These are phyloP conservation scores for Nicotiana obtusifolia DNA, from an alignment of 257 asterid genomes.

Conservation along the genomic window DNA sequence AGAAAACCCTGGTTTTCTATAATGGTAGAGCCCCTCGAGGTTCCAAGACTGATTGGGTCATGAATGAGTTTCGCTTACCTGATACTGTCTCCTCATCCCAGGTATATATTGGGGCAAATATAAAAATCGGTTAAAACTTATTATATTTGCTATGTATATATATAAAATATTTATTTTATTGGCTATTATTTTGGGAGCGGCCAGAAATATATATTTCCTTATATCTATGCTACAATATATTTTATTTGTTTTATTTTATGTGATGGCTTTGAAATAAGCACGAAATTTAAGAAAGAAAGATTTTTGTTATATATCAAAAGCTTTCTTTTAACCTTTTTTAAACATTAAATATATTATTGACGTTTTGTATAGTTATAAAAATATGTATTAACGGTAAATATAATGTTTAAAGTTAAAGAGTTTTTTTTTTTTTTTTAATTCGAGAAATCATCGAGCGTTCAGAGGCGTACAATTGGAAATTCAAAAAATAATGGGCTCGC, in stretches of 20 bases:
- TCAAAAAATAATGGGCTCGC: too few relatives aligned
- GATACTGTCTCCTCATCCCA: slow-evolving; percentile 27
- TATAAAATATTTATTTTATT: too few relatives aligned
- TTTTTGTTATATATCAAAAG: neutral
- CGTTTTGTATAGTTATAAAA: neutral
- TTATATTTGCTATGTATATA: too few relatives aligned
- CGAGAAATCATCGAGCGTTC: too few relatives aligned
- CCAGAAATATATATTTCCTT: too few relatives aligned
- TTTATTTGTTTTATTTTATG: neutral
- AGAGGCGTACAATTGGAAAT: too few relatives aligned
- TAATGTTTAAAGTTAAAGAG: too few relatives aligned
- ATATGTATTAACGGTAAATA: too few relatives aligned
- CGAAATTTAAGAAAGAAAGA: neutral
- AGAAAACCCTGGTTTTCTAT: slow-evolving; percentile 65
- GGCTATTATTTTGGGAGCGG: too few relatives aligned
- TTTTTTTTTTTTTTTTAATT: too few relatives aligned
- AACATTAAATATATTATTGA: neutral
- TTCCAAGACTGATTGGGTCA: slow-evolving; percentile 68
- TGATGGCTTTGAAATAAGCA: neutral
- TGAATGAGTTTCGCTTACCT: slow-evolving; percentile 74
- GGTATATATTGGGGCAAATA: slow-evolving; percentile 17
- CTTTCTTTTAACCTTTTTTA: neutral
- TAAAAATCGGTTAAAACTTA: too few relatives aligned
- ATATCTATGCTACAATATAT: neutral
- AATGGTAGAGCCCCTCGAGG: slow-evolving; percentile 77